Evolutionary conservation across 2,329 filamentous ascomycete species (phyloP).

Genomic region (Lachnellula cervina): DNA sequence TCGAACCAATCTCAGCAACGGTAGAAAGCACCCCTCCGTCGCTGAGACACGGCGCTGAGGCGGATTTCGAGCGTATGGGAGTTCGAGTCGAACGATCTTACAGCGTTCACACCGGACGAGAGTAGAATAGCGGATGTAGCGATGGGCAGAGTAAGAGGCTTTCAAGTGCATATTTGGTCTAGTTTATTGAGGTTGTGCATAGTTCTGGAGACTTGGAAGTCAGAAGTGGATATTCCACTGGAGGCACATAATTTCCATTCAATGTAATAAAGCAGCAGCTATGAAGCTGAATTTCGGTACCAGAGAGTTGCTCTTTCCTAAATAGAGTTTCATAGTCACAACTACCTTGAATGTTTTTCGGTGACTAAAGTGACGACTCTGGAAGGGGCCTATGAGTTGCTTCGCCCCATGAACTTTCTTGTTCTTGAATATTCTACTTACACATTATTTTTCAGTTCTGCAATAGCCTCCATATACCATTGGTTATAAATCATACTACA

Average conservation of each 20-base stretch:
- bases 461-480: background rate
- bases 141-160: background rate
- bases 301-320: background rate
- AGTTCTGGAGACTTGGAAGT: background rate
- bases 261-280: background rate
- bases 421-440: too few species aligned
- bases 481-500: background rate
- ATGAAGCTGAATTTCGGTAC: background rate
- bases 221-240: background rate
- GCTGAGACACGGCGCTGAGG: slow-evolving; percentile 25
- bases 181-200: background rate
- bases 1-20: slow-evolving; percentile 12
- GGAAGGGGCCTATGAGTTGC: background rate
- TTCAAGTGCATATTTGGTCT: background rate
- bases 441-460: too few species aligned
- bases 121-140: background rate
- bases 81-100: slow-evolving; percentile 24
- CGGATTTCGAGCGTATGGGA: slow-evolving; percentile 26
- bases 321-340: background rate
- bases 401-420: too few species aligned
- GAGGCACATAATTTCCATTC: background rate
- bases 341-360: background rate
- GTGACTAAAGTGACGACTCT: background rate
- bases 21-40: background rate
- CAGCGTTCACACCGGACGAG: slow-evolving; percentile 13